These are phyloP conservation scores for Schizophyllum commune DNA, from an alignment of 1,284 basidiomycete genomes.

Conservation along the genomic window DNA sequence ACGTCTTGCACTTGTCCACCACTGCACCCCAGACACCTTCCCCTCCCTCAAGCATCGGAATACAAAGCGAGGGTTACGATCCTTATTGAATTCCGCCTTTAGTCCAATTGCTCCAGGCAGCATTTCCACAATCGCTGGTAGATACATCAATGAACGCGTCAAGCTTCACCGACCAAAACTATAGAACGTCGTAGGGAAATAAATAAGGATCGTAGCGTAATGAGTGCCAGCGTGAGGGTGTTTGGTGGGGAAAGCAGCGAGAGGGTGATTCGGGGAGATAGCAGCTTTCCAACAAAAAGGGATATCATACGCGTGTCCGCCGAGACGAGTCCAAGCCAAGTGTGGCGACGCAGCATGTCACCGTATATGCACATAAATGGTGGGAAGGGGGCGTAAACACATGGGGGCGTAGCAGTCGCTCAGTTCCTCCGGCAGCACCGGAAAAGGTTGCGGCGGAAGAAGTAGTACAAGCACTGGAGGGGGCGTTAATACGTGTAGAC, in stretches of 20 bases:
- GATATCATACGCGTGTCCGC: background rate
- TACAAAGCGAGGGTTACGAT: too few relatives aligned
- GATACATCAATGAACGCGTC: background rate
- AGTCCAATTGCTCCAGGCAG: background rate
- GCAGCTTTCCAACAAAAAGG: background rate
- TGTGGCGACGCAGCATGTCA: background rate
- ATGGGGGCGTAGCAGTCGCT: background rate
- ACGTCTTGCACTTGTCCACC: background rate
- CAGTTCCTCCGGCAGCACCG: slow-evolving; percentile 71
- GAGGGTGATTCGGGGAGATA: background rate
- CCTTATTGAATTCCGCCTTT: background rate
- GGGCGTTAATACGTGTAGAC: slow-evolving; percentile 11
- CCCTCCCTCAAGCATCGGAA: background rate
- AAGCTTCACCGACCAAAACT: background rate
- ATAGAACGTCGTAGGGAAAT: background rate
- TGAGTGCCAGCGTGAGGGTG: background rate
- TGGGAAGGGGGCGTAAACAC: background rate
- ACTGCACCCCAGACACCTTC: background rate
- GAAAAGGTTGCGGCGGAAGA: slow-evolving; percentile 79
- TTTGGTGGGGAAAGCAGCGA: too few relatives aligned
- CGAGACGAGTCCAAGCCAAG: background rate
- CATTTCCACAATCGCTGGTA: background rate
- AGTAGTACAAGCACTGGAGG: slow-evolving; percentile 70
- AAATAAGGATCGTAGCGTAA: background rate
- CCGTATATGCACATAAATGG: background rate